Base-by-base conservation (phyloP, 805 yeast species). In the Cyberlindnera misumaiensis region DNA sequence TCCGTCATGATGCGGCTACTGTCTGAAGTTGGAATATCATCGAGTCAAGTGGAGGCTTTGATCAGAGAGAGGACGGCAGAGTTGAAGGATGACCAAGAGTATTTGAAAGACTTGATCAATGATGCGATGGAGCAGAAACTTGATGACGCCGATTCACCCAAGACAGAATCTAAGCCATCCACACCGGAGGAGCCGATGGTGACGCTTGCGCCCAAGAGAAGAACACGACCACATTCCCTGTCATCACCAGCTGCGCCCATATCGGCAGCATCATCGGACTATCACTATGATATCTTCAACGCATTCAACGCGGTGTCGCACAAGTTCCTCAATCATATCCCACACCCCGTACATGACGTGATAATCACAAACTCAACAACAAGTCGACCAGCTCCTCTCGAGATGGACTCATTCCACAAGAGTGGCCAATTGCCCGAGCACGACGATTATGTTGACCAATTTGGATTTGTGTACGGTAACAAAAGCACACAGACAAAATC, bases 381-480 rank as follows among this genome's bases (percentile, higher is more conserved):
- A 4, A 39, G 39, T 2, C 33, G 32, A 5, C 34, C 41, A 3
- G 51, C 46, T 1, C 75, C 75, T 1, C 64, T 72, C 27, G 77
- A 72, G 45, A 57, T 72, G 51, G 70, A 67, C 6, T 27, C 28
- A 8, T 20, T 20, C 24, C 5, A 20, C 24, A 20, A 20, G 24
- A 5, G 11, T 27, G 17, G 49, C 44, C 28, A 55, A 55, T 33
- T 58, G 50, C 18, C 58, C 66, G 0, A 51, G 49, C 4, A 32
- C 2, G 37, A 36, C 1, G 55, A 53, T 3, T 52, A 63, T 27
- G 62, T 73, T 11, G 79, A 73, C 51, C 58, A 67, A 44, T 73
- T 65, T 52, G 80, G 80, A 1, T 73, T 74, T 46, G 57, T 72
- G 25, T 62, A 64, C 44, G 64, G 63, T 49, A 35, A 38, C 30